These are phyloP conservation scores for Boletus speciosus DNA, from an alignment of 768 basidiomycete species.

Conservation along the genomic window DNA sequence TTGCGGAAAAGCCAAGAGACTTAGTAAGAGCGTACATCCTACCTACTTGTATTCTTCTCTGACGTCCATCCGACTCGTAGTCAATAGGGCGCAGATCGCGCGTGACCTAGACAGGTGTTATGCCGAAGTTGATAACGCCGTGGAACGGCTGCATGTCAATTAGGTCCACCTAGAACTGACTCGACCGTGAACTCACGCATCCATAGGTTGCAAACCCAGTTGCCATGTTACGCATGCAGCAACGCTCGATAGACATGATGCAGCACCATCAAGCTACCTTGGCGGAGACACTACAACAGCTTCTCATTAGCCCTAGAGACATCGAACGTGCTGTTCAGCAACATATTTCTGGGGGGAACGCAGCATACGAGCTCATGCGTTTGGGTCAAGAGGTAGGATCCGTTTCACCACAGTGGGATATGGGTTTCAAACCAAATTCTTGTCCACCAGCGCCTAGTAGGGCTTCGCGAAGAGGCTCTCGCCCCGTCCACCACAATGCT, in stretches of 20 bases:
- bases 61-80: constrained; percentile 25
- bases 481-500: constrained; percentile 13
- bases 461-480: constrained; percentile 3
- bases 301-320: constrained; percentile 38
- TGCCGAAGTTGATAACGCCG: constrained; percentile 39
- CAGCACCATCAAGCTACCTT: constrained; percentile 31
- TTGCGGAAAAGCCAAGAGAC: constrained; percentile 36
- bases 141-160: constrained; percentile 43
- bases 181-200: not conserved
- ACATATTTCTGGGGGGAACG: constrained; percentile 39
- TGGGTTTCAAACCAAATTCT: not conserved
- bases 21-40: constrained; percentile 32
- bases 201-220: constrained; percentile 23
- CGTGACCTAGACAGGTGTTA: constrained; percentile 44
- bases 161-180: not conserved
- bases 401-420: not conserved
- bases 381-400: constrained; percentile 45
- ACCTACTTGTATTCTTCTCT: not conserved
- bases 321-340: constrained; percentile 36
- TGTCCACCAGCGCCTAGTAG: constrained; percentile 22
- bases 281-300: constrained; percentile 38
- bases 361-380: constrained; percentile 48
- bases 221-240: constrained; percentile 29
- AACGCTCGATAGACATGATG: constrained; percentile 26
- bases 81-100: constrained; percentile 44